Percentiles rank a stretch among this genome's conserved stretches.
These are phyloP conservation scores for Cymbopogon flexuosus DNA, from an alignment of 202 grass and related monocot species.

Conservation along the genomic window DNA sequence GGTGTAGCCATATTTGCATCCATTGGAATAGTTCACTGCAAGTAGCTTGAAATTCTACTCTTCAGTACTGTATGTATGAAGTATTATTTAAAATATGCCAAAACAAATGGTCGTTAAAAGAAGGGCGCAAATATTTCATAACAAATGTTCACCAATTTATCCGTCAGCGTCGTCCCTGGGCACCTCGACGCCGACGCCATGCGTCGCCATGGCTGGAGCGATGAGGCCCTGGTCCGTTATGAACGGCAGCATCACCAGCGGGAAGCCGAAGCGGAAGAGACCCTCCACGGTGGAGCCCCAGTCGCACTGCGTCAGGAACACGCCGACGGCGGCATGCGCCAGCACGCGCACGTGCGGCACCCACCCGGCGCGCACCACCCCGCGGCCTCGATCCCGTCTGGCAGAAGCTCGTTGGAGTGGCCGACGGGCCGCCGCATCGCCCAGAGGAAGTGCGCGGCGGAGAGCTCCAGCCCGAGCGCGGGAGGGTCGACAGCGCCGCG, in stretches of 20 bases:
- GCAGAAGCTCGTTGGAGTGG: conserved; percentile 40
- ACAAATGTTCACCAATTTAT: too few relatives aligned
- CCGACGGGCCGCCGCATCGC: too few relatives aligned
- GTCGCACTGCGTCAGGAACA: conserved; percentile 58
- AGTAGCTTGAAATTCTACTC: too few relatives aligned
- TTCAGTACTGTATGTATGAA: too few relatives aligned
- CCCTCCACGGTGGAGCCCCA: conserved; percentile 51
- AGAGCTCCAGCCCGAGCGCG: too few relatives aligned
- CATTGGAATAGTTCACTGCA: too few relatives aligned
- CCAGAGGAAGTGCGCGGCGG: too few relatives aligned
- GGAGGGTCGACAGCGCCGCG: too few relatives aligned
- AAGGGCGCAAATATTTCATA: too few relatives aligned
- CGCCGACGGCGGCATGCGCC: conserved; percentile 41
- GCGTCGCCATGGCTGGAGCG: neutral
- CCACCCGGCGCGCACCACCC: conserved; percentile 35
- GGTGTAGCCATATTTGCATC: too few relatives aligned
- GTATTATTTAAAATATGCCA: too few relatives aligned
- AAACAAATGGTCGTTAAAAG: too few relatives aligned
- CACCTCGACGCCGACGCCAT: conserved; percentile 16
- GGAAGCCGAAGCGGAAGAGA: conserved; percentile 1
- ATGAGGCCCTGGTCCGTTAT: conserved; percentile 3
- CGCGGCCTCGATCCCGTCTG: conserved; percentile 36
- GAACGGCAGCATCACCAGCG: conserved; percentile 28
- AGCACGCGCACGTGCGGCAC: conserved; percentile 46
- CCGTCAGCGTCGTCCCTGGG: neutral